Base-by-base conservation (phyloP, 176 grass and related monocot genomes). In the Triticum monococcum region DNA sequence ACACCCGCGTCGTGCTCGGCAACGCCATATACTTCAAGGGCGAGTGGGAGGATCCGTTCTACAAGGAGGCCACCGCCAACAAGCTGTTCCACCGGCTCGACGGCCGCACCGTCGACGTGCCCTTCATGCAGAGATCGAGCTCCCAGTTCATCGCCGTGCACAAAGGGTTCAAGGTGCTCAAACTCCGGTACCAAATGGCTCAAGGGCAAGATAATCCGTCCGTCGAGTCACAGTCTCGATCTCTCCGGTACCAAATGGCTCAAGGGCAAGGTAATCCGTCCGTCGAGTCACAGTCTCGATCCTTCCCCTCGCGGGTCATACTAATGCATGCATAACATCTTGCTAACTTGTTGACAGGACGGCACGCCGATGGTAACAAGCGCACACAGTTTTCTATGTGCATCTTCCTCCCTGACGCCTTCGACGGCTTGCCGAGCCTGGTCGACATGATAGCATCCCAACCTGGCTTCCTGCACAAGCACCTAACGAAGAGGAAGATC, bases 1-100 rank as follows among this genome's bases (percentile, higher is more conserved):
- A 2, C 32, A 79, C 56, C 32, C 16, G 32, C 33, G 3, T 63
- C 33, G 22, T 63, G 18, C 40, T 86, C n/a, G 83, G 70, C 17
- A 90, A 83, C 41, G 88, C 83, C 8, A 31, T 90, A 20, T 90
- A 90, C 79, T 90, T 90, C 72, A 90, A 90, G 62, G 83, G 64
- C 54, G 28, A 20, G 12, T 90, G 88, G 88, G 62, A 17, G 12
- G 3, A 54, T 8, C 68, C 59, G 1, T 90, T 90, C 63, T n/a
- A 73, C 13, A n/a, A 5, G 56, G 38, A 20, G 32, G 2, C 0
- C 24, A 83, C 79, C 10, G 14, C 5, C n/a, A 25, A 70, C n/a
- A 36, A 33, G 14, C 46, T 18, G 10, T 90, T 90, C 80, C 43
- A 86, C 73, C 79, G 80, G 4, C 72, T 83, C 4, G 43, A 90